These are phyloP conservation scores for Raphanus hybrid DNA, from an alignment of 441 rosid genomes.

Conservation along the genomic window DNA sequence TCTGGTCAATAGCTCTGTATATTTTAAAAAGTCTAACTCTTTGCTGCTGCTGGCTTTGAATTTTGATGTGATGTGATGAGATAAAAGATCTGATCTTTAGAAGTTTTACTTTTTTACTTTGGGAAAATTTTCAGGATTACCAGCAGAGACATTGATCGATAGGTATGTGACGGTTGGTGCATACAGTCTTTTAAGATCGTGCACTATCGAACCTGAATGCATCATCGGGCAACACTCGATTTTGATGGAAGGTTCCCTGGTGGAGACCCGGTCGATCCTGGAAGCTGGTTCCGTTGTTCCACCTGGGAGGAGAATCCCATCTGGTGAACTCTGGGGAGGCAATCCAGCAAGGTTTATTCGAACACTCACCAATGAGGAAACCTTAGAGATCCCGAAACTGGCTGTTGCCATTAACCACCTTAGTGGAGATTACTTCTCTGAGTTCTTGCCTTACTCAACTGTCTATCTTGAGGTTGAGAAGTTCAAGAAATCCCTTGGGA, in stretches of 20 bases:
- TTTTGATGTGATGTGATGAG: background rate
- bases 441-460: slow-evolving; percentile 47
- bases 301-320: slow-evolving; percentile 96
- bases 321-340: slow-evolving; percentile 98
- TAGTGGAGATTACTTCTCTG: slow-evolving; percentile 70
- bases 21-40: background rate
- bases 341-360: slow-evolving; percentile 94
- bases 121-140: slow-evolving; percentile 65
- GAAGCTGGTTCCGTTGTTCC: slow-evolving; percentile 98
- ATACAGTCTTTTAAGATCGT: slow-evolving; percentile 80
- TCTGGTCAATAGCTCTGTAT: background rate
- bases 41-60: background rate
- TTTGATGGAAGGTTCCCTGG: slow-evolving; percentile 97
- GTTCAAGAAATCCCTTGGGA: slow-evolving; percentile 78
- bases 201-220: slow-evolving; percentile 98
- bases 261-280: slow-evolving; percentile 90
- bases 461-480: slow-evolving; percentile 95
- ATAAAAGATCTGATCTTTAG: background rate
- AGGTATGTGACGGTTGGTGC: slow-evolving; percentile 95
- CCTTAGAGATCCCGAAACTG: slow-evolving; percentile 89
- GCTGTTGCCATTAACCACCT: slow-evolving; percentile 94
- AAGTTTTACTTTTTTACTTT: slow-evolving; percentile 4
- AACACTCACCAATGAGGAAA: slow-evolving; percentile 87
- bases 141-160: slow-evolving; percentile 87
- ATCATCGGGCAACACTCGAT: slow-evolving; percentile 95